A percentile compares a stretch with the other conserved stretches of the same genome.
phyloP scores from a whole-genome alignment of 805 yeast species.

The Lipomyces sp. region DNA sequence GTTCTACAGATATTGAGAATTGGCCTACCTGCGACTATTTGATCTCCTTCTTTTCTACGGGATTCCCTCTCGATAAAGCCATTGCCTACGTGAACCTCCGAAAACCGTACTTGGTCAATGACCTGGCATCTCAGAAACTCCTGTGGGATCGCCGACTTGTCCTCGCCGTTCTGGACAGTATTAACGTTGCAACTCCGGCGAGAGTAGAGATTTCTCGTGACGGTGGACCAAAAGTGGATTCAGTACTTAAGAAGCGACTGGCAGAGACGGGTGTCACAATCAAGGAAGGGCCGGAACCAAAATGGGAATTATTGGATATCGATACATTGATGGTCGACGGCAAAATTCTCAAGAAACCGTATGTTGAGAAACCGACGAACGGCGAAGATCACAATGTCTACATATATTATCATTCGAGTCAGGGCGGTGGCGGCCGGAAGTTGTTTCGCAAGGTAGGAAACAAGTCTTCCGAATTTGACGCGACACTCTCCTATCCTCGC shows the following conservation, averaged over 20 bases:
- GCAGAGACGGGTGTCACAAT: slow-evolving; percentile 64
- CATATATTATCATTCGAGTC: slow-evolving; percentile 82
- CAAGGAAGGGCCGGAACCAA: slow-evolving; percentile 59
- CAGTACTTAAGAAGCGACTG: slow-evolving; percentile 64
- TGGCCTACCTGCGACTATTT: slow-evolving; percentile 99
- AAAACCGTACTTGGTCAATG: slow-evolving; percentile 88
- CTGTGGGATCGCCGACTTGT: slow-evolving; percentile 98
- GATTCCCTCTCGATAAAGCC: slow-evolving; percentile 96
- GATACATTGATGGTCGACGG: slow-evolving; percentile 82
- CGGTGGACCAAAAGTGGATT: slow-evolving; percentile 90
- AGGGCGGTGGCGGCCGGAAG: slow-evolving; percentile 97
- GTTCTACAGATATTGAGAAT: slow-evolving; percentile 64
- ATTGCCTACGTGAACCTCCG: slow-evolving; percentile 85
- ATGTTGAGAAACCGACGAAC: slow-evolving; percentile 97
- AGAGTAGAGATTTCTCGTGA: slow-evolving; percentile 90
- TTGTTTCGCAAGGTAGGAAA: slow-evolving; percentile 95
- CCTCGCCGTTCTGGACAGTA: slow-evolving; percentile 73
- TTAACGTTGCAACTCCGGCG: slow-evolving; percentile 86
- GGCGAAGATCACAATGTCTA: slow-evolving; percentile 98
- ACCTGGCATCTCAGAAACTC: slow-evolving; percentile 85
- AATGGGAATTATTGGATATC: slow-evolving; percentile 70
- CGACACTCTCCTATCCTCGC: slow-evolving; percentile 71
- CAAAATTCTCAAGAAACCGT: slow-evolving; percentile 76
- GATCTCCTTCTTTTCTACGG: slow-evolving; percentile 90
- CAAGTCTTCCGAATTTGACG: slow-evolving; percentile 95